Base-by-base conservation (phyloP, 352 stramenopile genomes). In the Pythium graminicola region DNA sequence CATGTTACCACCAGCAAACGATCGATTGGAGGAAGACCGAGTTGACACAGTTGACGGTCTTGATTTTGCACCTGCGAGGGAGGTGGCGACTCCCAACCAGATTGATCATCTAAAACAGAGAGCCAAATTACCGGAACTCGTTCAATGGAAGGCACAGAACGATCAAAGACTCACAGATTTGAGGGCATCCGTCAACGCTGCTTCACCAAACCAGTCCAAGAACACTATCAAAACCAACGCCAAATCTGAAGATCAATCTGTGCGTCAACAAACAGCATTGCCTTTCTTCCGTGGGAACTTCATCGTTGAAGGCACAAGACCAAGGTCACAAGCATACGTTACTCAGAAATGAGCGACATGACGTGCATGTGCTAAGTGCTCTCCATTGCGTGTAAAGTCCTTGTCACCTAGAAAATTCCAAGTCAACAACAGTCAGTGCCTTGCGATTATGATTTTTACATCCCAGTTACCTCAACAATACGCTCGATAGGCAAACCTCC, bases 221-320 rank as follows among this genome's bases (percentile, higher is more conserved):
- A 54, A 48, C 38, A 8, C 44, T 20, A 23, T 6, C 19, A 36
- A 45, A 40, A 54, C 61, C 40, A 69, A 62, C 29, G 31, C 27
- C 23, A 68, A 51, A 31, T 23, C 36, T 13, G 27, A 10, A 10
- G 39, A 42, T 26, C 48, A 46, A 39, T 27, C 36, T 14, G 27
- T 40, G 13, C 59, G 53, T 13, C 48, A 62, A 14, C 36, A 58
- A 36, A 55, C 48, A 5, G 33, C 39, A 11, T 49, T 86, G 36
- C 79, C 79, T 51, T 90, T 90, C 46, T 90, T 86, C 62, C 65
- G 71, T 2, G 76, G 76, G 19, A 85, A 83, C 50, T 76, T 89
- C 64, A 51, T 80, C 28, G 73, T 87, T 29, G 67, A 76, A 20
- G 61, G 71, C 27, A 76, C 79, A 55, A 40, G 26, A 20, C 51